These are phyloP conservation scores for Talaromyces wortmannii DNA, from an alignment of 495 filamentous ascomycete genomes.

Conservation along the genomic window DNA sequence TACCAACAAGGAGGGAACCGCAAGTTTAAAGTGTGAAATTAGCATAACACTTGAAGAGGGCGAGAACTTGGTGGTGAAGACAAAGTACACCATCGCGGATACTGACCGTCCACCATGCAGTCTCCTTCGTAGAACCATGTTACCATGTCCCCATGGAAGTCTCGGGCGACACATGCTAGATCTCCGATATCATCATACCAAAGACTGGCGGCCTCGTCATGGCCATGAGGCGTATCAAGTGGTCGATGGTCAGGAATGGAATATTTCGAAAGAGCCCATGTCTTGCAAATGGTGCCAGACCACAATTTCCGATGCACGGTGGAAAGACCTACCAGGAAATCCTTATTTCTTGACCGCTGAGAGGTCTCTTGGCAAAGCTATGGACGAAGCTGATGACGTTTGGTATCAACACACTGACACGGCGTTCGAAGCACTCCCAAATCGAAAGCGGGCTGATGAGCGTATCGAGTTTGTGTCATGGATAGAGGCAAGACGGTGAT, in stretches of 20 bases:
- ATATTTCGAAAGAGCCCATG: not conserved
- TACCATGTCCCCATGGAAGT: not conserved
- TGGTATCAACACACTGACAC: constrained; percentile 4
- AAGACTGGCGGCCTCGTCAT: too few species aligned
- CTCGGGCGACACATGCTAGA: not conserved
- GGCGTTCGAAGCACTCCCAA: not conserved
- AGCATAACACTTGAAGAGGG: not conserved
- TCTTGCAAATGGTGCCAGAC: constrained; percentile 1
- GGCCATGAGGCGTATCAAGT: too few species aligned
- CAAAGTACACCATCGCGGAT: not conserved
- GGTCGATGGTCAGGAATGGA: not conserved
- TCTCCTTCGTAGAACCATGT: not conserved
- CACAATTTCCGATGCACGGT: not conserved
- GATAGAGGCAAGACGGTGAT: not conserved
- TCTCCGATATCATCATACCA: too few species aligned
- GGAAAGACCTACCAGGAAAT: not conserved
- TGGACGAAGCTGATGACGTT: not conserved
- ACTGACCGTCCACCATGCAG: not conserved
- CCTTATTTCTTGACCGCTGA: not conserved
- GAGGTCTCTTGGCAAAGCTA: not conserved
- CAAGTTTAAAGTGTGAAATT: not conserved
- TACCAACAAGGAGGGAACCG: not conserved
- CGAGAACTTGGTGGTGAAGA: not conserved
- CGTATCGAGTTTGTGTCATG: not conserved
- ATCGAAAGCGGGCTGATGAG: not conserved